Percentiles rank a stretch among this genome's conserved stretches.
Conservation (phyloP, 148 eudicot genomes). For the Rhododendron henanense region DNA sequence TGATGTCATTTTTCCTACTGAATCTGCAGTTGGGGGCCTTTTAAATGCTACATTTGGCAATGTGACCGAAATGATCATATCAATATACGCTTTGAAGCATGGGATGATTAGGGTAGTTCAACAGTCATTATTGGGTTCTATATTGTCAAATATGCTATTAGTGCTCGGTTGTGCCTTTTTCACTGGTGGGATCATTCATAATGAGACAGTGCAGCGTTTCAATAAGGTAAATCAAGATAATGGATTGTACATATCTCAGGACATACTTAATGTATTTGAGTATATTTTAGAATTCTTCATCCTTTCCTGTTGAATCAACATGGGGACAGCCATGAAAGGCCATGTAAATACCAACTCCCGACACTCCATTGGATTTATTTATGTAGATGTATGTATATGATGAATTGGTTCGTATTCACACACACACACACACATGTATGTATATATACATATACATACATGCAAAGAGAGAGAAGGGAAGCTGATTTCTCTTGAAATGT, state of each 20-base stretch:
- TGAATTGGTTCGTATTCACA: not conserved
- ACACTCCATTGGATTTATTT: not conserved
- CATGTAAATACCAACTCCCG: not conserved
- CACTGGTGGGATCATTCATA: slow-evolving; percentile 76
- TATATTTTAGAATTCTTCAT: not conserved
- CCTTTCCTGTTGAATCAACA: slow-evolving; percentile 4
- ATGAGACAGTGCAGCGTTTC: slow-evolving; percentile 63
- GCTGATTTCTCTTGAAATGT: slow-evolving; percentile 11
- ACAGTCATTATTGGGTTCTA: slow-evolving; percentile 88
- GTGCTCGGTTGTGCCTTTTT: slow-evolving; percentile 97
- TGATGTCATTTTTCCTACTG: slow-evolving; percentile 15
- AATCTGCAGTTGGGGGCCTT: slow-evolving; percentile 85
- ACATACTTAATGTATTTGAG: not conserved
- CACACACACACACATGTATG: not conserved
- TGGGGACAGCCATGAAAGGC: not conserved
- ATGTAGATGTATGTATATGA: not conserved
- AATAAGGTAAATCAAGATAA: slow-evolving; percentile 53
- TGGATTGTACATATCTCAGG: not conserved
- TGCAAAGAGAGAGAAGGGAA: not conserved
- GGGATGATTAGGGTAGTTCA: slow-evolving; percentile 96
- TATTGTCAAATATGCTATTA: slow-evolving; percentile 87
- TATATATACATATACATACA: not conserved
- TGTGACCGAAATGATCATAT: slow-evolving; percentile 96
- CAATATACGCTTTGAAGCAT: slow-evolving; percentile 78
- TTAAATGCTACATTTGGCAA: slow-evolving; percentile 98